These are phyloP conservation scores for Physcomitrium patens DNA, from an alignment of 225 moss, liverwort and hornwort species.

Conservation along the genomic window DNA sequence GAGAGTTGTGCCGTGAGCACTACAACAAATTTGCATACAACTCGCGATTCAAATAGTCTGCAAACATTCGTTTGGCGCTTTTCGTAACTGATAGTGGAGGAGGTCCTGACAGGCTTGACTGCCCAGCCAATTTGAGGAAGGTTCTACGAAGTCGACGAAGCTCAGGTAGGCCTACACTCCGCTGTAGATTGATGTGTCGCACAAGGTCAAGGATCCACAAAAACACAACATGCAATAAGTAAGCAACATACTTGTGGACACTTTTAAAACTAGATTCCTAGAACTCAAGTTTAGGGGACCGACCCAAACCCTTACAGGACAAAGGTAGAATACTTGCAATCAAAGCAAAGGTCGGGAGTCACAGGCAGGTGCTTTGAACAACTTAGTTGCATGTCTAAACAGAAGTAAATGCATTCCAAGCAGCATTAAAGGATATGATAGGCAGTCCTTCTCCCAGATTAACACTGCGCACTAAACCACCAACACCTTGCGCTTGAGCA, in stretches of 20 bases:
- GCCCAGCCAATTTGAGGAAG: conserved; percentile 92
- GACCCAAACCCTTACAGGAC: neutral
- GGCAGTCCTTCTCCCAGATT: conserved; percentile 80
- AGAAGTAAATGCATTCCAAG: neutral
- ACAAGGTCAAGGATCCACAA: conserved; percentile 62
- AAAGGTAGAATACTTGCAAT: too few species aligned
- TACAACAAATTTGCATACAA: conserved; percentile 44
- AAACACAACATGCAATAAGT: conserved; percentile 6
- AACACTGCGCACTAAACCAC: conserved; percentile 68
- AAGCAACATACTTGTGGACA: neutral
- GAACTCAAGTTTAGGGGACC: neutral
- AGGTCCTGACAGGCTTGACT: conserved; percentile 92
- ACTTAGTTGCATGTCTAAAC: neutral
- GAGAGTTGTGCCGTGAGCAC: conserved; percentile 8
- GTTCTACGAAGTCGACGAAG: conserved; percentile 85
- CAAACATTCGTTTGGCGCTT: conserved; percentile 97
- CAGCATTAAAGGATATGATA: conserved; percentile 77
- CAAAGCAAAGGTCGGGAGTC: neutral
- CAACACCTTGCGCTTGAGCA: conserved; percentile 80
- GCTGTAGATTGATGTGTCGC: conserved; percentile 68
- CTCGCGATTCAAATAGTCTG: conserved; percentile 82
- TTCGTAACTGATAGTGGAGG: conserved; percentile 89
- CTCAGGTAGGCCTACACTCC: conserved; percentile 87
- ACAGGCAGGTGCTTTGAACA: neutral
- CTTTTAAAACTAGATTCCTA: neutral